Evolutionary conservation across 2,329 filamentous ascomycete genomes (phyloP).

Genomic region (Pseudogymnoascus sp.): DNA sequence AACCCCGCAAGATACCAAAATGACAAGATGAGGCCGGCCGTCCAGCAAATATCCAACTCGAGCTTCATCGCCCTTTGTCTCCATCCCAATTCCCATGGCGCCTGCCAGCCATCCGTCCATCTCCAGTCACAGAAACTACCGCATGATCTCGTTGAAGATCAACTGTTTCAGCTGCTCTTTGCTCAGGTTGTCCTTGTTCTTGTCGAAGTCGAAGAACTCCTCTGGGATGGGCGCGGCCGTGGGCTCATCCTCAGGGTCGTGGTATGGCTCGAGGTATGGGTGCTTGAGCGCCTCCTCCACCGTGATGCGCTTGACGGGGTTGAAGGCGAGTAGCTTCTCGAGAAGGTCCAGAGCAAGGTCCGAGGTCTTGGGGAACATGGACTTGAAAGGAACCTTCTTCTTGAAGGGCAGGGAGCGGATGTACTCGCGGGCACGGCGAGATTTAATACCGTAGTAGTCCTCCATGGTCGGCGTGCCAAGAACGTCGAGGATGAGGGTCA

Average conservation of each 20-base stretch:
- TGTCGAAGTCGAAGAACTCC: constrained; percentile 99
- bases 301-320: constrained; percentile 96
- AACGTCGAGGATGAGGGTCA: constrained; percentile 93
- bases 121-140: constrained; percentile 19
- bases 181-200: constrained; percentile 97
- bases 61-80: constrained; percentile 1
- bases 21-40: not conserved
- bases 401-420: constrained; percentile 97
- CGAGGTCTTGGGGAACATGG: constrained; percentile 98
- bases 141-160: constrained; percentile 92
- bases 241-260: constrained; percentile 96
- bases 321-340: constrained; percentile 94
- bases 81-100: constrained; percentile 4
- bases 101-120: not conserved
- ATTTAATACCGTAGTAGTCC: constrained; percentile 99
- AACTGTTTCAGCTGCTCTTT: constrained; percentile 97
- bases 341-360: constrained; percentile 87
- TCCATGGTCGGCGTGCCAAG: constrained; percentile 98
- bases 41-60: constrained; percentile 3
- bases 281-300: constrained; percentile 96
- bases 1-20: not conserved
- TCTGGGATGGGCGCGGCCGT: constrained; percentile 94
- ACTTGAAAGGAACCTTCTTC: constrained; percentile 98
- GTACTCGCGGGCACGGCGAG: constrained; percentile 90
- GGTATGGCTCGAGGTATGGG: constrained; percentile 96